phyloP scores from a whole-genome alignment of 2,329 filamentous ascomycete species.

The Botrytis cinerea region DNA sequence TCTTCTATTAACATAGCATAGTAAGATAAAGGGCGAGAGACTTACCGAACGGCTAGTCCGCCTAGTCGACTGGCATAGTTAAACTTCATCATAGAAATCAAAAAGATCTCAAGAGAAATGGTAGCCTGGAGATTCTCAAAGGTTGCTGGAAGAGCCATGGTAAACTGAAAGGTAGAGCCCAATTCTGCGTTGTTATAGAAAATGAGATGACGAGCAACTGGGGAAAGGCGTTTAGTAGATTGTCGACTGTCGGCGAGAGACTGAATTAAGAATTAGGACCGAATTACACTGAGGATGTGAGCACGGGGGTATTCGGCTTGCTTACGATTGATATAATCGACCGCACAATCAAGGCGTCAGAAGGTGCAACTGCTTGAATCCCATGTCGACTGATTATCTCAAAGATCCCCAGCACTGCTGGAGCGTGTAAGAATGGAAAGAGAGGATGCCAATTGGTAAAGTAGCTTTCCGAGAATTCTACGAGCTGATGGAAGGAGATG shows the following conservation, averaged over 20 bases:
- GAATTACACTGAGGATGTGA: background rate
- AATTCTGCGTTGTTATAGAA: background rate
- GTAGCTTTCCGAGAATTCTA: background rate
- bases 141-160: background rate
- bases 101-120: background rate
- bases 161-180: background rate
- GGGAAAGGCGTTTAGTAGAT: background rate
- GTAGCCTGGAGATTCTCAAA: background rate
- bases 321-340: constrained; percentile 2
- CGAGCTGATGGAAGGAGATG: background rate
- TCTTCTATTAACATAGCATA: background rate
- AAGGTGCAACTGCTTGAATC: background rate
- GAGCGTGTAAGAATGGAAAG: background rate
- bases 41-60: background rate
- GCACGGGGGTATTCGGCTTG: background rate
- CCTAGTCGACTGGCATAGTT: background rate
- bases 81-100: background rate
- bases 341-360: background rate
- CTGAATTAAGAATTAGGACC: background rate
- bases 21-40: background rate
- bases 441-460: background rate
- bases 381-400: background rate
- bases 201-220: background rate
- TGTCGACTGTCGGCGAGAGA: background rate
- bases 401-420: background rate